Conservation (phyloP, 306 rosid species). For the Phaseolus lunatus region DNA sequence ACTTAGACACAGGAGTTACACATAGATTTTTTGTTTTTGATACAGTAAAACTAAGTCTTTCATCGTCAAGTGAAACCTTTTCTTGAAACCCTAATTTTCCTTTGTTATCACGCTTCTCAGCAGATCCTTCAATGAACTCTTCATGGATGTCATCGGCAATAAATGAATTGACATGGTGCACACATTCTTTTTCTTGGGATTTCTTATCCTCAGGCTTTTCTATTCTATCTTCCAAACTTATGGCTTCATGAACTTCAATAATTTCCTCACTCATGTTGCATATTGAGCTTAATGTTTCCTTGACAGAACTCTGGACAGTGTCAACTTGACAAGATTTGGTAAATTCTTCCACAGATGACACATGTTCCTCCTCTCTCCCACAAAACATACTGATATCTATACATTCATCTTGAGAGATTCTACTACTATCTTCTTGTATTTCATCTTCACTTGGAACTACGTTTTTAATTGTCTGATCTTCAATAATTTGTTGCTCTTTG, state of each 20-base stretch:
- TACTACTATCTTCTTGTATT: constrained; percentile 42
- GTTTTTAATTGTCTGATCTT: constrained; percentile 41
- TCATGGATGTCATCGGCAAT: constrained; percentile 39
- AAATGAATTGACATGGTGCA: constrained; percentile 44
- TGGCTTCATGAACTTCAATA: constrained; percentile 40
- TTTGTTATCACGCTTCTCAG: constrained; percentile 45
- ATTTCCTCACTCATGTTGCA: constrained; percentile 39
- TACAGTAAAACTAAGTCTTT: constrained; percentile 27
- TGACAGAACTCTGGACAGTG: constrained; percentile 25
- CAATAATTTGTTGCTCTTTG: constrained; percentile 52
- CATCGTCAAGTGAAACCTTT: constrained; percentile 51
- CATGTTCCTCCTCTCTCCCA: constrained; percentile 44
- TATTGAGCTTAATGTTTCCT: constrained; percentile 46
- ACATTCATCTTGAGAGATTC: constrained; percentile 47
- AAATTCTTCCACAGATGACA: constrained; percentile 32
- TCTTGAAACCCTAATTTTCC: constrained; percentile 39
- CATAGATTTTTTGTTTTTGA: constrained; percentile 42
- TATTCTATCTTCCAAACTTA: constrained; percentile 44
- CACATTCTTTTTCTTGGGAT: constrained; percentile 41
- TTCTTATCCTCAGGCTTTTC: constrained; percentile 56
- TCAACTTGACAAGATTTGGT: constrained; percentile 49
- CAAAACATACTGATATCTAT: constrained; percentile 44
- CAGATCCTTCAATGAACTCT: constrained; percentile 43
- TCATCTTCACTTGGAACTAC: constrained; percentile 33
- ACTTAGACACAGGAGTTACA: constrained; percentile 53